Evolutionary conservation across 306 rosid species (phyloP).

Genomic region (Prunus mume): DNA sequence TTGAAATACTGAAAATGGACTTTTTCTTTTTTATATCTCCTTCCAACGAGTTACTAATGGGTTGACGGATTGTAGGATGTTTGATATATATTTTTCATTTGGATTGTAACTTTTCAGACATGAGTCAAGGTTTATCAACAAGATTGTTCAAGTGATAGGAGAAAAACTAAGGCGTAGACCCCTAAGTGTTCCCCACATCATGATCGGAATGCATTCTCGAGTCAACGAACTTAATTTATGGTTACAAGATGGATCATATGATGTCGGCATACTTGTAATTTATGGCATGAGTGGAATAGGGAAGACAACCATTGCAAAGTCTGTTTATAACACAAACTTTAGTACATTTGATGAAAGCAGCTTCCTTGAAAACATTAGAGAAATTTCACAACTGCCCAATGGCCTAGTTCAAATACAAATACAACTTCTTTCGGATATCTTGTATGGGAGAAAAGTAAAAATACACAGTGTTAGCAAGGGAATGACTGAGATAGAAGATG

Average conservation of each 20-base stretch:
- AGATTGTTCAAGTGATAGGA: background rate
- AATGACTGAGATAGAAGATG: background rate
- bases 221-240: slow-evolving; percentile 1
- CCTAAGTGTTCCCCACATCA: background rate
- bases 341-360: no score
- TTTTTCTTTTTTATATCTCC: no score
- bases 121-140: background rate
- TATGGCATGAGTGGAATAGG: slow-evolving; percentile 9
- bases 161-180: background rate
- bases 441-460: background rate
- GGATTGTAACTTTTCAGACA: background rate
- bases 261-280: background rate
- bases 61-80: no score
- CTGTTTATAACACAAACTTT: background rate
- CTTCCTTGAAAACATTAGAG: slow-evolving; percentile 6
- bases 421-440: background rate
- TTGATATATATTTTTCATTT: no score
- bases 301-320: slow-evolving; percentile 2
- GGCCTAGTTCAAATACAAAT: slow-evolving; percentile 2
- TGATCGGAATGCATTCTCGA: background rate
- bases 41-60: no score
- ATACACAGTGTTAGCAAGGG: background rate
- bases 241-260: background rate
- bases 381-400: background rate
- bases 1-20: no score